Percentiles rank a stretch among this genome's conserved stretches.
These are phyloP conservation scores for Amanita rimosa DNA, from an alignment of 768 basidiomycete genomes.

Conservation along the genomic window DNA sequence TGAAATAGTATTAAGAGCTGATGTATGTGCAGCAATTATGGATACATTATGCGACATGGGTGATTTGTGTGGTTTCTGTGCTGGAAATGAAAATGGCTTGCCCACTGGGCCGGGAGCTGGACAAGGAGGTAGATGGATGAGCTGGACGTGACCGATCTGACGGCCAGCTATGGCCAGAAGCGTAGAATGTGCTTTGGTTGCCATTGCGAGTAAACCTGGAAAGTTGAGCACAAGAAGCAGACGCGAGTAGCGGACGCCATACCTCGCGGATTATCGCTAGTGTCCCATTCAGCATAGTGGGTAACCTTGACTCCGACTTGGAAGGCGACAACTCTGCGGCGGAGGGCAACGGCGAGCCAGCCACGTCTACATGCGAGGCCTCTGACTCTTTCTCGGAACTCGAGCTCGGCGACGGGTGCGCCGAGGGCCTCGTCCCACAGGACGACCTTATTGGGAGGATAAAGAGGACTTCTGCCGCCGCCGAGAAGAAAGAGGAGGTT, in stretches of 20 bases:
- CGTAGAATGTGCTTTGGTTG: conserved; percentile 67
- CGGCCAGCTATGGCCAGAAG: conserved; percentile 79
- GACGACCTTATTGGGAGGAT: conserved; percentile 87
- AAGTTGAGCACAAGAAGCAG: conserved; percentile 1
- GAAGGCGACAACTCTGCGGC: conserved; percentile 71
- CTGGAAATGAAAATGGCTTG: conserved; percentile 38
- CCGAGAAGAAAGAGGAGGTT: conserved; percentile 81
- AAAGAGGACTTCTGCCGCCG: conserved; percentile 79
- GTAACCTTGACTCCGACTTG: conserved; percentile 51
- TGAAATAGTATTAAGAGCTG: conserved; percentile 68
- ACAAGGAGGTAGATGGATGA: conserved; percentile 79
- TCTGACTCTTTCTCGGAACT: conserved; percentile 77
- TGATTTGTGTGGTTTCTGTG: conserved; percentile 44
- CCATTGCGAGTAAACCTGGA: conserved; percentile 66
- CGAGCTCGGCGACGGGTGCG: conserved; percentile 78
- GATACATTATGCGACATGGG: conserved; percentile 57
- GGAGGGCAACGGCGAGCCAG: conserved; percentile 76
- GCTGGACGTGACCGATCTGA: conserved; percentile 81
- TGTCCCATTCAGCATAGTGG: conserved; percentile 74
- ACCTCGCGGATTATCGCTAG: conserved; percentile 81
- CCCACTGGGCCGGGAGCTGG: conserved; percentile 42
- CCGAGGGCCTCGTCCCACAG: conserved; percentile 77
- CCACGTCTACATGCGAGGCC: conserved; percentile 73
- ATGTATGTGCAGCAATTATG: conserved; percentile 77
- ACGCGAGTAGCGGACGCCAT: conserved; percentile 11